Conservation (phyloP, 257 asterid species). For the Solanum paucissectum region DNA sequence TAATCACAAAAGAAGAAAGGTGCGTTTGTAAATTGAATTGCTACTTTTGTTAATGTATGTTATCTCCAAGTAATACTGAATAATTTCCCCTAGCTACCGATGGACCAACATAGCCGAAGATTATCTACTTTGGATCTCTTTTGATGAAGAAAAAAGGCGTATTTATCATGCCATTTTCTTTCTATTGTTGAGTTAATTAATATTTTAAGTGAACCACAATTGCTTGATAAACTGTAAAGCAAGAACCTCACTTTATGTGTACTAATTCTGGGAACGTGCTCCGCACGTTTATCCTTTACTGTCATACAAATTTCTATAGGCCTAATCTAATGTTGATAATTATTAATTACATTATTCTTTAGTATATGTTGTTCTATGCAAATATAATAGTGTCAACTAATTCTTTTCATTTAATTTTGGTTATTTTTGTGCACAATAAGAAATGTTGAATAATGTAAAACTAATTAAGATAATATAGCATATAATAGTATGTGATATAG, state of each 20-base stretch:
- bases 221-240: not conserved
- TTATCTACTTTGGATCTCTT: not conserved
- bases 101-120: not conserved
- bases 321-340: too few species aligned
- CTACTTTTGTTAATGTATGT: not conserved
- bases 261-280: too few species aligned
- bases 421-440: too few species aligned
- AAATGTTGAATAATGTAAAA: too few species aligned
- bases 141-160: not conserved
- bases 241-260: not conserved
- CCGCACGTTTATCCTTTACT: too few species aligned
- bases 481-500: too few species aligned
- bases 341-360: too few species aligned
- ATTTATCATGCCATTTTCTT: not conserved
- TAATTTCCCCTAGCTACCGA: not conserved
- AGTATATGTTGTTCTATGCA: too few species aligned
- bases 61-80: not conserved
- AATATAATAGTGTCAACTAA: too few species aligned
- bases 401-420: too few species aligned
- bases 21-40: slow-evolving; percentile 1
- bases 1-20: slow-evolving; percentile 98
- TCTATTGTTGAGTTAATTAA: not conserved
- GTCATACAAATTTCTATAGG: too few species aligned
- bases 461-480: too few species aligned
- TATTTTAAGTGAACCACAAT: not conserved